Conservation (phyloP, 768 basidiomycete species). For the Phanerochaete sordida region DNA sequence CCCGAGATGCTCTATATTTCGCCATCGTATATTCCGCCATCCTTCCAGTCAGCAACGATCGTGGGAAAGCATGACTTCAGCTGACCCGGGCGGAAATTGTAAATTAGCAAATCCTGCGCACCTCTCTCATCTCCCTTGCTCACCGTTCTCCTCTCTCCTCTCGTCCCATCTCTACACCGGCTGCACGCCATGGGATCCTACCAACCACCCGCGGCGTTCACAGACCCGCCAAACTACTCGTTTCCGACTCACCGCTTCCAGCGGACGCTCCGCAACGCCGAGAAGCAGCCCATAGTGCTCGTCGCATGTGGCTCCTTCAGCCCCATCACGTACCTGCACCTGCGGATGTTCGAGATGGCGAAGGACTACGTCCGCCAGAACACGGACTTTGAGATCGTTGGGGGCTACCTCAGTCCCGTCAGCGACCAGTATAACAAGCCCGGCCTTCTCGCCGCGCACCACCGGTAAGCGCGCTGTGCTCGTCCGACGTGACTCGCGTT, state of each 20-base stretch:
- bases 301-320: slow-evolving; percentile 98
- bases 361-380: slow-evolving; percentile 93
- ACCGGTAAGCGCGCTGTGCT: slow-evolving; percentile 64
- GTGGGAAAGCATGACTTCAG: slow-evolving; percentile 26
- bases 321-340: slow-evolving; percentile 95
- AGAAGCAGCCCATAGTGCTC: slow-evolving; percentile 84
- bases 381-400: slow-evolving; percentile 90
- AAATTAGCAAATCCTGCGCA: slow-evolving; percentile 3
- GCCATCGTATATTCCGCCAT: not conserved
- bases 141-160: not conserved
- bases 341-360: slow-evolving; percentile 99
- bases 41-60: slow-evolving; percentile 11
- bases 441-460: slow-evolving; percentile 81
- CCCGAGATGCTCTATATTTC: not conserved
- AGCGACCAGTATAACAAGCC: slow-evolving; percentile 96
- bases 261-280: slow-evolving; percentile 52
- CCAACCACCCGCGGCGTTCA: slow-evolving; percentile 38
- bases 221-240: slow-evolving; percentile 60
- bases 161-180: not conserved
- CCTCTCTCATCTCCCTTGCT: slow-evolving; percentile 1
- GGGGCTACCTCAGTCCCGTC: slow-evolving; percentile 95
- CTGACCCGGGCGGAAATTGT: slow-evolving; percentile 12
- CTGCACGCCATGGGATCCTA: slow-evolving; percentile 5
- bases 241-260: slow-evolving; percentile 67
- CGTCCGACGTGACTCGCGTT: slow-evolving; percentile 17